Percentiles rank a stretch among this genome's conserved stretches.
Evolutionary conservation across 140 eudicot species (phyloP).

Genomic region (Erigeron philadelphicus): DNA sequence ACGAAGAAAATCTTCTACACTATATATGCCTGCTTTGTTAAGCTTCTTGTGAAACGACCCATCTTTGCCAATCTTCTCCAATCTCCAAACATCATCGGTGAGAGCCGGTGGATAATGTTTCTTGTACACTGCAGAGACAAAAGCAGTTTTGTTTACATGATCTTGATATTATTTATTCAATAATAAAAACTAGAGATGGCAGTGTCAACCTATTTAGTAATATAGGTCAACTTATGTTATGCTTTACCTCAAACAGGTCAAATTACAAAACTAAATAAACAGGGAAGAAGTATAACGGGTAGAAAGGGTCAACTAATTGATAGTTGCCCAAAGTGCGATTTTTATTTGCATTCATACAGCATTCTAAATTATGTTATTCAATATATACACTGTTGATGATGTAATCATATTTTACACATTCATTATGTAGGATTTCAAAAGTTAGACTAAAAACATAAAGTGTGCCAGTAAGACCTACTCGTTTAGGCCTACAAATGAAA

Average conservation of each 20-base stretch:
- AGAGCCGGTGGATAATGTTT: conserved; percentile 97
- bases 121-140: conserved; percentile 71
- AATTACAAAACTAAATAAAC: neutral
- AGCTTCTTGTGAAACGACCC: conserved; percentile 98
- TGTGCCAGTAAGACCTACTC: neutral
- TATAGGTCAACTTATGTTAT: neutral
- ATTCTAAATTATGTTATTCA: neutral
- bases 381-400: neutral
- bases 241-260: neutral
- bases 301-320: neutral
- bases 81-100: conserved; percentile 91
- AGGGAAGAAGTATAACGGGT: neutral
- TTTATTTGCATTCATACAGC: neutral
- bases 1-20: conserved; percentile 90
- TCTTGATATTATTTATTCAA: neutral
- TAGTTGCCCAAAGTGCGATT: neutral
- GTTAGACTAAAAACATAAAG: neutral
- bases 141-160: conserved; percentile 13
- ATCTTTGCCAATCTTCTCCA: conserved; percentile 98
- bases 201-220: neutral
- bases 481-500: neutral
- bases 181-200: neutral
- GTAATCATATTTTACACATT: too few relatives aligned
- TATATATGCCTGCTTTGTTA: conserved; percentile 60
- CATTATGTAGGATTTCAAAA: too few relatives aligned